Evolutionary conservation across 1,284 basidiomycete species (phyloP).

Genomic region (Xerocomus minutiporus): DNA sequence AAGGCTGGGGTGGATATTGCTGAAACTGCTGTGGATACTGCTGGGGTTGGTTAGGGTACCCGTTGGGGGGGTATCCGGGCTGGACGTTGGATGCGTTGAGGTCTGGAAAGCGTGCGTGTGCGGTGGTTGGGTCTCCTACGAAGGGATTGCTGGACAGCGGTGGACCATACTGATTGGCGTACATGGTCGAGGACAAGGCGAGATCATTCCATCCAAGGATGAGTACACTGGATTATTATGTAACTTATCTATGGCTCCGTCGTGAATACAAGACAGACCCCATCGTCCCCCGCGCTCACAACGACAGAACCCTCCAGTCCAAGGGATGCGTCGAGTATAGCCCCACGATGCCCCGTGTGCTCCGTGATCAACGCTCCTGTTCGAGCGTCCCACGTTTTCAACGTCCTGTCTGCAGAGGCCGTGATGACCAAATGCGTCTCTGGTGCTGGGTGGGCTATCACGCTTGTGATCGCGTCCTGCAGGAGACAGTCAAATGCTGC

Average conservation of each 20-base stretch:
- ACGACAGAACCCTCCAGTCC: constrained; percentile 64
- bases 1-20: constrained; percentile 15
- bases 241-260: constrained; percentile 48
- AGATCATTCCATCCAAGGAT: no score
- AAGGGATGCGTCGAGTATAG: constrained; percentile 76
- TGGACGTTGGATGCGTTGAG: constrained; percentile 35
- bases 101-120: constrained; percentile 52
- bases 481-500: constrained; percentile 2
- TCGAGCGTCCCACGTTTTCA: constrained; percentile 92
- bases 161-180: constrained; percentile 35
- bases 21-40: constrained; percentile 34
- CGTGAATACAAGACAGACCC: constrained; percentile 73
- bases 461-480: constrained; percentile 83
- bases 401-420: constrained; percentile 78
- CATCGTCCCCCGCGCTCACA: constrained; percentile 84
- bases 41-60: constrained; percentile 27
- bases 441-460: constrained; percentile 71
- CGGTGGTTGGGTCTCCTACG: constrained; percentile 40
- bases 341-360: constrained; percentile 82
- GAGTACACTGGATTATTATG: constrained; percentile 17
- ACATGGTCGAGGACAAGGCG: constrained; percentile 30
- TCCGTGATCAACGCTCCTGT: constrained; percentile 75
- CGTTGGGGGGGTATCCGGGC: constrained; percentile 19
- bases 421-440: constrained; percentile 76
- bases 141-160: constrained; percentile 55